phyloP scores from a whole-genome alignment of 768 basidiomycete species.

The Chlorophyllum brunneum region DNA sequence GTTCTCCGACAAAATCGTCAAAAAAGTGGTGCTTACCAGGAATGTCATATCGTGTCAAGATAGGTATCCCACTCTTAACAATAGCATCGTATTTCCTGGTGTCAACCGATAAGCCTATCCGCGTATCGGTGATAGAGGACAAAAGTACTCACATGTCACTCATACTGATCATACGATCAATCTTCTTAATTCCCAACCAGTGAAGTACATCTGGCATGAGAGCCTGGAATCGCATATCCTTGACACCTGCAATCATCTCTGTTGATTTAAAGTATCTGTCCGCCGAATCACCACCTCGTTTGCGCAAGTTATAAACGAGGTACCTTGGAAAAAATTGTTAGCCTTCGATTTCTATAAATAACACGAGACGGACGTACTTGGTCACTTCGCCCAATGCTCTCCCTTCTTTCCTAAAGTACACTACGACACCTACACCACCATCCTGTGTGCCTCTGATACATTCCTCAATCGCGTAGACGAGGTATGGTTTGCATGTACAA shows the following conservation, averaged over 20 bases:
- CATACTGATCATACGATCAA: constrained; percentile 89
- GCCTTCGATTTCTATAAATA: not conserved
- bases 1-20: not conserved
- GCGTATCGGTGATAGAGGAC: too few species aligned
- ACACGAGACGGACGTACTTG: constrained; percentile 45
- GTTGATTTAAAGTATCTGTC: constrained; percentile 94
- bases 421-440: constrained; percentile 83
- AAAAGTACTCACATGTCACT: constrained; percentile 73
- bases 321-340: constrained; percentile 43
- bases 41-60: constrained; percentile 79
- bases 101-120: not conserved
- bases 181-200: constrained; percentile 89
- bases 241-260: constrained; percentile 90
- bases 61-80: constrained; percentile 82
- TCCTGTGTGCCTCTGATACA: constrained; percentile 72
- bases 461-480: constrained; percentile 90
- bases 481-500: constrained; percentile 91
- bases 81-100: constrained; percentile 92
- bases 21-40: constrained; percentile 61
- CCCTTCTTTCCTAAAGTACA: constrained; percentile 95
- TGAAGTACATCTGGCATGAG: constrained; percentile 96
- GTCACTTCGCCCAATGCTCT: constrained; percentile 92
- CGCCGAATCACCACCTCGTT: constrained; percentile 90
- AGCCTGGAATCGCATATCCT: constrained; percentile 93
- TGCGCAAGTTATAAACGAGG: constrained; percentile 94